Evolutionary conservation across 2,329 filamentous ascomycete genomes (phyloP), one percentile per base, ranked within the genome.

Genomic region (Monosporascus sp.): DNA sequence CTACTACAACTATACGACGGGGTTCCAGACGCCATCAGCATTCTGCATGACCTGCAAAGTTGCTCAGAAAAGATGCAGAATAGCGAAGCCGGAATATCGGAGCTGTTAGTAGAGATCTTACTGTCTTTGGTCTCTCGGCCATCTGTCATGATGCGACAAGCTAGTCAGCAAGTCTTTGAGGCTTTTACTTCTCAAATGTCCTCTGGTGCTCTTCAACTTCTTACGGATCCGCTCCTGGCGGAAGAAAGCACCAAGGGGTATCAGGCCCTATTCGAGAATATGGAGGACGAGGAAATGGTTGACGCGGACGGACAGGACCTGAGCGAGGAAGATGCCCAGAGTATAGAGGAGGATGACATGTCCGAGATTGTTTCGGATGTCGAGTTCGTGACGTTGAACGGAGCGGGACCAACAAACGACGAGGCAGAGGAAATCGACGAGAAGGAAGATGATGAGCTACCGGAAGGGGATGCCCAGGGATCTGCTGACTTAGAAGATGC

Each of bases 1-100:
- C 82, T 97, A 15, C 78, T 97, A 52, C 90, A 97, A 68, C 79
- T 96, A 8, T 96, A 96, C 73, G 92, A 93, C 63, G 89, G 90
- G 24, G 91, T 96, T 54, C 79, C 88, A 0, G 94, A 97, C 65
- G 89, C 91, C 0, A 81, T 96, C 22, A 85, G 87, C 48, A 86
- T 94, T 56, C 75, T 97, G 8, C 82, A 88, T 51, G 93, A 97
- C 61, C 77, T 97, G n/a, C 82, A 87, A 59, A 77, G 87, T 54
- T 91, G 88, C 67, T 87, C 87, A 54, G 79, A 88, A 44, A 85
- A 84, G 64, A 77, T 88, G 49, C 79, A 84, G 59, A 74, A 78
- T 0, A 77, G 82, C 57, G 72, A 81, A 39, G 70, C 74, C 1
- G 81, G 80, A 7, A 77, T 77, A 11, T 88, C 90, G 0, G 85